phyloP scores from a whole-genome alignment of 495 filamentous ascomycete species.

The Penicillium macrosclerotiorum region DNA sequence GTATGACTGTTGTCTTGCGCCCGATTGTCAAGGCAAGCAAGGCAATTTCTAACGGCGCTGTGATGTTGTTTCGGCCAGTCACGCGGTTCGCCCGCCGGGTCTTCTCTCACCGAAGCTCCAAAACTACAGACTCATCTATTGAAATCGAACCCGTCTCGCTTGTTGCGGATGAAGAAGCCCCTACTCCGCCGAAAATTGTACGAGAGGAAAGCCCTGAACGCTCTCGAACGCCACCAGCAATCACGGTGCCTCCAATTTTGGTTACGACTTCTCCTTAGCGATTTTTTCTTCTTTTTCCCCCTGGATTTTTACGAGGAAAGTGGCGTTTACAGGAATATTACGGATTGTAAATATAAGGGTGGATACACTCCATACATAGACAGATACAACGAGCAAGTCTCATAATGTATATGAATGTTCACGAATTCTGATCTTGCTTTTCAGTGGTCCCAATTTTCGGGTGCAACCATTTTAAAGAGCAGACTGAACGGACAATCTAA shows the following conservation, averaged over 20 bases:
- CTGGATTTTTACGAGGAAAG: not conserved
- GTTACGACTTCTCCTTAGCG: constrained; percentile 32
- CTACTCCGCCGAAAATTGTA: constrained; percentile 5
- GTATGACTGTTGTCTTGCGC: constrained; percentile 24
- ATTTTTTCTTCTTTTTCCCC: not conserved
- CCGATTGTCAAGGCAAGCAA: constrained; percentile 27
- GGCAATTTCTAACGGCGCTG: constrained; percentile 15
- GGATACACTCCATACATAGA: too few relatives aligned
- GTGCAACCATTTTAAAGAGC: too few relatives aligned
- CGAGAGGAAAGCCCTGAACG: constrained; percentile 18
- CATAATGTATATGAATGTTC: not conserved
- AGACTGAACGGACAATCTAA: too few relatives aligned
- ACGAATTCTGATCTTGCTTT: too few relatives aligned
- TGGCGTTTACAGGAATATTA: too few relatives aligned
- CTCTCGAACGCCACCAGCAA: constrained; percentile 16
- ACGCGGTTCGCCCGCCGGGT: constrained; percentile 22
- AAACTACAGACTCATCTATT: not conserved
- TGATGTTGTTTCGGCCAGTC: constrained; percentile 20
- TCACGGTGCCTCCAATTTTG: constrained; percentile 36
- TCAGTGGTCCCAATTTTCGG: too few relatives aligned
- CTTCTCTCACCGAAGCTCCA: not conserved
- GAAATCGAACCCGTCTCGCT: not conserved
- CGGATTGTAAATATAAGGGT: not conserved
- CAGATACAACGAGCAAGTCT: not conserved
- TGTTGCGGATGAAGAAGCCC: constrained; percentile 14